Conservation (phyloP, 1,284 basidiomycete species). For the Papiliotrema flavescens region DNA sequence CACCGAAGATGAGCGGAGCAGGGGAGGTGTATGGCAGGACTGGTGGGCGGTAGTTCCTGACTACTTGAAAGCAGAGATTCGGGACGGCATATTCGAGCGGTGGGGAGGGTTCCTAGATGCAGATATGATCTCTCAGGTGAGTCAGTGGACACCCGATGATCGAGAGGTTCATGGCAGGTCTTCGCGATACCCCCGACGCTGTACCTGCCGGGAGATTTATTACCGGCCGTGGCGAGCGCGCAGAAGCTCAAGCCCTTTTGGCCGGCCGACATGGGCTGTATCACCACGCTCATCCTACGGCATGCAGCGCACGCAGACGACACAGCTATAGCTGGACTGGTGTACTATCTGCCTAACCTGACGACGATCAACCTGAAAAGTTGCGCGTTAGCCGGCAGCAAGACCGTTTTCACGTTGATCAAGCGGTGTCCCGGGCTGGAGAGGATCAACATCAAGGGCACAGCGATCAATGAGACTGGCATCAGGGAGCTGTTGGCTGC, state of each 20-base stretch:
- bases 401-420: slow-evolving; percentile 19
- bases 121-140: slow-evolving; percentile 23
- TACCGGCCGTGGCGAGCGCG: slow-evolving; percentile 15
- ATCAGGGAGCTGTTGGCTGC: slow-evolving; percentile 17
- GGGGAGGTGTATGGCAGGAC: slow-evolving; percentile 18
- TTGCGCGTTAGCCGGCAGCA: slow-evolving; percentile 14
- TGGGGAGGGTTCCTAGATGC: slow-evolving; percentile 23
- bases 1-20: slow-evolving; percentile 3
- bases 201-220: slow-evolving; percentile 18
- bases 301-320: slow-evolving; percentile 19
- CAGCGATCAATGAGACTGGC: slow-evolving; percentile 19
- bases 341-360: slow-evolving; percentile 22
- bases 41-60: slow-evolving; percentile 25
- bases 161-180: slow-evolving; percentile 9
- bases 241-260: slow-evolving; percentile 17
- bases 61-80: slow-evolving; percentile 24
- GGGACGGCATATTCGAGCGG: slow-evolving; percentile 20
- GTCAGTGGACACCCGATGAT: not conserved
- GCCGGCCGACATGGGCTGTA: not conserved
- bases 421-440: slow-evolving; percentile 12
- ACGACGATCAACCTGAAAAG: slow-evolving; percentile 30
- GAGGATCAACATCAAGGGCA: slow-evolving; percentile 29
- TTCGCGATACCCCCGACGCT: slow-evolving; percentile 22
- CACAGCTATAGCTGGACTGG: slow-evolving; percentile 22
- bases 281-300: slow-evolving; percentile 18